These are phyloP conservation scores for Bombardia bombarda DNA, from an alignment of 495 filamentous ascomycete genomes.

Conservation along the genomic window DNA sequence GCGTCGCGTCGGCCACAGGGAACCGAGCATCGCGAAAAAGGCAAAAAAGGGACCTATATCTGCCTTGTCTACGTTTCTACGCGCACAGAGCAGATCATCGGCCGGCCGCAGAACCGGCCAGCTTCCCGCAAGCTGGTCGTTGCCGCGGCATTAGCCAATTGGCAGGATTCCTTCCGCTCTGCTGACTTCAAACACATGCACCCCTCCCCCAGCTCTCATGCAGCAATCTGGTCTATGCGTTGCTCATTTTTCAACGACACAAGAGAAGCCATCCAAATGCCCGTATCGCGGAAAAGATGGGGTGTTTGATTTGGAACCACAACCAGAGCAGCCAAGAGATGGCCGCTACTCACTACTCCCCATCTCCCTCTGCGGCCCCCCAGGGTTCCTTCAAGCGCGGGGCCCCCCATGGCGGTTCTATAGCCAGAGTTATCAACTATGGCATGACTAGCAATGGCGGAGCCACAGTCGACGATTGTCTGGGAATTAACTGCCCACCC, in stretches of 20 bases:
- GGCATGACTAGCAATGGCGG: slow-evolving; percentile 6
- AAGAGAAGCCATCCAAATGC: no score
- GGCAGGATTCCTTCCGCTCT: slow-evolving; percentile 19
- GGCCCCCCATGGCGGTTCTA: background rate
- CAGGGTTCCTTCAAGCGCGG: background rate
- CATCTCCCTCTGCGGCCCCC: background rate
- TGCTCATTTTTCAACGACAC: slow-evolving; percentile 10
- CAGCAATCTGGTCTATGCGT: slow-evolving; percentile 20
- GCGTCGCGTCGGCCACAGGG: no score
- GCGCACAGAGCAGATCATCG: slow-evolving; percentile 15
- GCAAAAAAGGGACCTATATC: no score
- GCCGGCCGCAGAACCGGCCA: slow-evolving; percentile 16
- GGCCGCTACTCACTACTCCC: background rate
- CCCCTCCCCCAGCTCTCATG: slow-evolving; percentile 17
- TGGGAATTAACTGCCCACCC: slow-evolving; percentile 14
- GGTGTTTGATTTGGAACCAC: slow-evolving; percentile 1
- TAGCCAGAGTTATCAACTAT: slow-evolving; percentile 1
- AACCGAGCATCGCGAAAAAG: no score
- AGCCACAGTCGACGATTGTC: slow-evolving; percentile 6
- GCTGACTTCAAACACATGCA: slow-evolving; percentile 24
- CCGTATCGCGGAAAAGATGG: no score
- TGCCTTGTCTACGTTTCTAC: slow-evolving; percentile 11
- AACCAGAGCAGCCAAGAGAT: slow-evolving; percentile 1
- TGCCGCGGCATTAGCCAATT: slow-evolving; percentile 18
- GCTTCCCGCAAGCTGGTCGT: slow-evolving; percentile 5